Evolutionary conservation across 768 basidiomycete species (phyloP).

Genomic region (Tephrocybe sp.): DNA sequence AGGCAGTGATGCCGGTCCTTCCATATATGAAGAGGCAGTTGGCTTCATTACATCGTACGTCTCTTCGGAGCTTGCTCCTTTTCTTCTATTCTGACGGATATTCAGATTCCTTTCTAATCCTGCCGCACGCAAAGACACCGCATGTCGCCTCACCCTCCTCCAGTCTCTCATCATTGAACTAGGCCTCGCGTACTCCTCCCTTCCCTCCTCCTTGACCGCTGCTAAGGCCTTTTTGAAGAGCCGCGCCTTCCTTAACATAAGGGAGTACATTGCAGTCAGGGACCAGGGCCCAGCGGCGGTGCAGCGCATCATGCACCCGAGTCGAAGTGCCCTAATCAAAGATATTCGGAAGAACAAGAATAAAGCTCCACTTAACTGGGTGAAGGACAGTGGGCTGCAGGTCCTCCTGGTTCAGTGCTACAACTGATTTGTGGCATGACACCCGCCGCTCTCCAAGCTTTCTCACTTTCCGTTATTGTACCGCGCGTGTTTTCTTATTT

Average conservation of each 20-base stretch:
- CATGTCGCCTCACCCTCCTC: constrained; percentile 58
- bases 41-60: constrained; percentile 64
- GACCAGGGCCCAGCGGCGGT: constrained; percentile 63
- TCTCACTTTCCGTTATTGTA: background rate
- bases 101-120: constrained; percentile 55
- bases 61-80: constrained; percentile 5
- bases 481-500: too few species aligned
- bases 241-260: constrained; percentile 68
- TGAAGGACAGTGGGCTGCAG: constrained; percentile 62
- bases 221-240: constrained; percentile 70
- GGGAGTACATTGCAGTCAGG: constrained; percentile 70
- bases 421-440: constrained; percentile 24
- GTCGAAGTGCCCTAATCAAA: constrained; percentile 58
- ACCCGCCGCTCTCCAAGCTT: background rate
- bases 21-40: constrained; percentile 58
- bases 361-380: constrained; percentile 49
- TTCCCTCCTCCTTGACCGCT: constrained; percentile 62
- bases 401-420: constrained; percentile 61
- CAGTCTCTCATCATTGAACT: constrained; percentile 79
- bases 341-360: constrained; percentile 52
- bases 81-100: background rate
- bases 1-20: constrained; percentile 28
- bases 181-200: constrained; percentile 51
- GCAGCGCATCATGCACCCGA: constrained; percentile 61
- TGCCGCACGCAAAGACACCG: constrained; percentile 37